Base-by-base conservation (phyloP, 805 yeast species). In the Wickerhamiella australiensis region DNA sequence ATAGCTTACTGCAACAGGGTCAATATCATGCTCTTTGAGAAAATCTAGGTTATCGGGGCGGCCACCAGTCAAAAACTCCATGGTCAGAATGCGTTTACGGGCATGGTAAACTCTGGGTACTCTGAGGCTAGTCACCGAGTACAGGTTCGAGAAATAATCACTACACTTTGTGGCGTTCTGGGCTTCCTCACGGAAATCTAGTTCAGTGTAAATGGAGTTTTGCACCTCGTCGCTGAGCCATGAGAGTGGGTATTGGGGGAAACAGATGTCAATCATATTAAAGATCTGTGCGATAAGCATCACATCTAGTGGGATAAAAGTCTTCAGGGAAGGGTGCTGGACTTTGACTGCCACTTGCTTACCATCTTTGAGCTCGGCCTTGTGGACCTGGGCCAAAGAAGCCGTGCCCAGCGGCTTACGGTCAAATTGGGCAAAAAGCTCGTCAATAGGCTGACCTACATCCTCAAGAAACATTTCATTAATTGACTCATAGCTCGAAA, bases 151-250 rank as follows among this genome's bases (percentile, higher is more conserved):
- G 62, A 92, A 92, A 62, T 84, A 80, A 41, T 73, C 70, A 9
- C 73, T 73, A 0, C 97, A 86, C n/a, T 67, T 70, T 23, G 65
- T 63, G 1, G 97, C 85, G 64, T 92, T 90, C 49, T 68, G 66
- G 1, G 96, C 96, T 63, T 92, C 99, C 56, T 80, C 79, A 11
- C 75, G 73, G 66, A 92, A 92, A 66, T 92, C 86, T 44, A 92
- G 71, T 64, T 92, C 99, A n/a, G 84, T 87, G 61, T 73, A 87
- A 48, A 92, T 87, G 1, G 95, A 85, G 29, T 72, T 72, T 59
- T 84, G 85, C 64, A 92, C 70, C 65, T 92, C 98, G 52, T 92
- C 96, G 12, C 95, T 85, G n/a, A 92, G 71, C 98, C 98, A 92
- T 3, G 81, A 77, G 56, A 94, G 66, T 0, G 97, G 95, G 61